Base-by-base conservation (phyloP, 306 rosid species). In the Rosa multiflora region DNA sequence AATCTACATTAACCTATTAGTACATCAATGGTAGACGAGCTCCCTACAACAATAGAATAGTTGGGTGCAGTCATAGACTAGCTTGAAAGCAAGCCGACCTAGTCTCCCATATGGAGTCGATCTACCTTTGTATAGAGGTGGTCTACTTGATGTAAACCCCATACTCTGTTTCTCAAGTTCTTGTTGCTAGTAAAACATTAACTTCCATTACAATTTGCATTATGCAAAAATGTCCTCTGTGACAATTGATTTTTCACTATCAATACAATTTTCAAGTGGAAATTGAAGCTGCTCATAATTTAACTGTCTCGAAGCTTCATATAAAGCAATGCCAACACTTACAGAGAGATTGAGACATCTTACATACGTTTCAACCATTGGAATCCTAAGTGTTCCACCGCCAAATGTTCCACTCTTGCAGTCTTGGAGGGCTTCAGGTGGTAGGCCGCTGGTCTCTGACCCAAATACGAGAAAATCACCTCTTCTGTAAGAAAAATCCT, bases 391-490 rank as follows among this genome's bases (percentile, higher is more conserved):
- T 5, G 91, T 84, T 20, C 97, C 99, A 3, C 97, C 97, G 2
- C 97, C 97, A 84, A 73, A 85, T 42, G 87, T 78, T 82, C 80
- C 88, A 70, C 84, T 88, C 75, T 89, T 94, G 97, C 99, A 94
- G 73, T 92, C 97, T 70, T 85, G 79, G 75, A 92, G 86, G 26
- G 88, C 97, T 80, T 94, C 97, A 35, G 89, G 83, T 71, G 97
- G 97, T 46, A 94, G 82, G 44, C 97, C 99, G 74, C 88, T 78
- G 2, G 93, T 91, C 90, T 92, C 97, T 7, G 97, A 88, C 35
- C 99, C 97, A 48, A 94, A 92, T 82, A 94, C 74, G 73, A 94
- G 97, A 88, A 88, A 92, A 81, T 94, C 97, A 10, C 97, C 99
- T 75, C 85, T 89, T 89, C 89, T 91, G 84, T 92, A 92, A 6